Evolutionary conservation across 202 grass and related monocot species (phyloP).

Genomic region (Dendrocalamus latiflorus): DNA sequence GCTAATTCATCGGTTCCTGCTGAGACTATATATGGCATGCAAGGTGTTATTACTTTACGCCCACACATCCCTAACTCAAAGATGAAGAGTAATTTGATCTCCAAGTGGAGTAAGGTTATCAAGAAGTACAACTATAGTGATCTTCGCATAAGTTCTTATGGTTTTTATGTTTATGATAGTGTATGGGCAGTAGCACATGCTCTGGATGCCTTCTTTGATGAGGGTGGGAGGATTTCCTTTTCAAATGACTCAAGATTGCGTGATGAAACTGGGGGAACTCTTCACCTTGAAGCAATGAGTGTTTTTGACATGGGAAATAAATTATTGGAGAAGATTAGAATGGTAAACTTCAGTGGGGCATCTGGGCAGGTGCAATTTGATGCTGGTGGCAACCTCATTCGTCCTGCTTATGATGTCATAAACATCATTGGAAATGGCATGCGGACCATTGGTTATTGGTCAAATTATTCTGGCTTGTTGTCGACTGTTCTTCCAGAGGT

Average conservation of each 20-base stretch:
- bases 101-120: conserved; percentile 60
- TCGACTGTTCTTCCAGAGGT: conserved; percentile 59
- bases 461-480: too few relatives aligned
- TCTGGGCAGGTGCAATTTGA: conserved; percentile 69
- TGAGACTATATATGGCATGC: too few relatives aligned
- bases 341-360: conserved; percentile 58
- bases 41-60: too few relatives aligned
- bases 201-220: conserved; percentile 70
- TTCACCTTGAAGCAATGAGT: conserved; percentile 83
- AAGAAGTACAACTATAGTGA: conserved; percentile 52
- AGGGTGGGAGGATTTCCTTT: conserved; percentile 75
- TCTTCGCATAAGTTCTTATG: conserved; percentile 57
- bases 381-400: conserved; percentile 53
- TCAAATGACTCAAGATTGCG: conserved; percentile 63
- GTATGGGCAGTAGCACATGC: conserved; percentile 76
- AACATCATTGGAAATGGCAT: conserved; percentile 69
- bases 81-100: conserved; percentile 62
- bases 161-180: conserved; percentile 84
- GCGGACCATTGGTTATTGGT: conserved; percentile 81
- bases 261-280: conserved; percentile 42
- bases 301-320: conserved; percentile 68
- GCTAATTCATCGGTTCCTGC: too few relatives aligned
- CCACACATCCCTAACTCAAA: conserved; percentile 62
- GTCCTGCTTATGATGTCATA: conserved; percentile 85
- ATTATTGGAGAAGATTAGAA: conserved; percentile 51